Base-by-base conservation (phyloP, 1,139 yeast genomes). In the Kluyveromyces marxianus region DNA sequence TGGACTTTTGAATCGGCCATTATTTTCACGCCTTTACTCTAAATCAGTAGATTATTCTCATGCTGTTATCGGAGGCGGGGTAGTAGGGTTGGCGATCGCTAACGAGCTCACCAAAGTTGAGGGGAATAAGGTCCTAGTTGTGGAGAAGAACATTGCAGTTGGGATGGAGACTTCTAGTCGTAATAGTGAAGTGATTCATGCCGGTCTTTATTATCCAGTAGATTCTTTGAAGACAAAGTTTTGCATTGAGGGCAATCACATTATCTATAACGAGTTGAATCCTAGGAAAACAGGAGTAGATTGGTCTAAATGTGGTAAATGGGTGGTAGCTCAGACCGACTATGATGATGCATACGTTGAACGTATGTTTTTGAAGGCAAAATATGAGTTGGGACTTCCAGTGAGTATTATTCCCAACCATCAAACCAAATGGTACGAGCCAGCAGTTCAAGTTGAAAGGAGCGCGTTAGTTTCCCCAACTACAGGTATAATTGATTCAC, bases 111-210 rank as follows among this genome's bases (percentile, higher is more conserved):
- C 79, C 4, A 77, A 77, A 49, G 60, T 64, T 7, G 51, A 65
- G 1, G 67, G 71, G 0, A 75, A 76, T 50, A 62, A 65, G 2
- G 89, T 87, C 0, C 66, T 87, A 1, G 62, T 89, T 7, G 62
- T 88, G 2, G 97, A 89, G 56, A 79, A 84, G 55, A 79, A 88
- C 58, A 63, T 66, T 1, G 70, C 69, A 28, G 61, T 81, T 43
- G 96, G 96, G 1, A 74, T 76, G 54, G 96, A 89, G 59, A 88
- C 96, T 0, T 82, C 95, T 2, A 77, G 94, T 8, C 70, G 96
- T 44, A 89, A 89, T 68, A 85, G 95, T 2, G 97, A 89, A 58
- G 97, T 89, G 30, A 83, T 89, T 33, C 97, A 89, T 65, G 96
- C 96, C 0, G 97, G 96, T 0, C 58, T 89, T 6, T 89, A 89